A percentile compares a stretch with the other conserved stretches of the same genome.
Conservation (phyloP, 2,329 filamentous ascomycete genomes). For the Chaetomiaceae sp. region DNA sequence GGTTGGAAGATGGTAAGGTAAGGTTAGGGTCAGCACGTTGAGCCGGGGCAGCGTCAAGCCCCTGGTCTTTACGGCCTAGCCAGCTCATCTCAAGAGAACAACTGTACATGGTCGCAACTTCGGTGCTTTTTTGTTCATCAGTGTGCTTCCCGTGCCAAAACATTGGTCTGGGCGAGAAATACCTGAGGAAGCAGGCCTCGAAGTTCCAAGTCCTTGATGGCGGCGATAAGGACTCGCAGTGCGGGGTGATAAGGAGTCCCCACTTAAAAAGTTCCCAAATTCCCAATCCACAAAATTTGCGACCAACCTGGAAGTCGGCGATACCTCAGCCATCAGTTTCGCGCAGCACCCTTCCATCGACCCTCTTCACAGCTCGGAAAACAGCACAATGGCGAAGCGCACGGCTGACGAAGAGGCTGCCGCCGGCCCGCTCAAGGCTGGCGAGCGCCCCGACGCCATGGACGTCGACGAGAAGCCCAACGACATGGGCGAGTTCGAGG, state of each 20-base stretch:
- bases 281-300: conserved; percentile 25
- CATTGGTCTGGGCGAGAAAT: too few relatives aligned
- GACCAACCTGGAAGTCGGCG: conserved; percentile 17
- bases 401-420: conserved; percentile 47
- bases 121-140: too few relatives aligned
- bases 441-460: conserved; percentile 58
- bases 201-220: too few relatives aligned
- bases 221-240: not conserved
- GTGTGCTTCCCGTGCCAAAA: too few relatives aligned
- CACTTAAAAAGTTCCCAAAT: conserved; percentile 27
- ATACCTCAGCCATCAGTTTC: not conserved
- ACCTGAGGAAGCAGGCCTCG: too few relatives aligned
- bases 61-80: too few relatives aligned
- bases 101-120: too few relatives aligned
- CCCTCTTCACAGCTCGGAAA: not conserved
- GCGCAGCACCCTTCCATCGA: not conserved
- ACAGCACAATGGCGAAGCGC: conserved; percentile 54
- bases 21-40: too few relatives aligned
- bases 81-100: too few relatives aligned
- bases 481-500: conserved; percentile 81
- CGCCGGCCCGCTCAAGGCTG: conserved; percentile 53
- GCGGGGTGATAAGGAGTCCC: conserved; percentile 19
- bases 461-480: conserved; percentile 57
- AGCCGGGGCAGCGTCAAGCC: too few relatives aligned
- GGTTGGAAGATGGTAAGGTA: too few relatives aligned